Base-by-base conservation (phyloP, 1,284 basidiomycete genomes). In the Malassezia sympodialis region DNA sequence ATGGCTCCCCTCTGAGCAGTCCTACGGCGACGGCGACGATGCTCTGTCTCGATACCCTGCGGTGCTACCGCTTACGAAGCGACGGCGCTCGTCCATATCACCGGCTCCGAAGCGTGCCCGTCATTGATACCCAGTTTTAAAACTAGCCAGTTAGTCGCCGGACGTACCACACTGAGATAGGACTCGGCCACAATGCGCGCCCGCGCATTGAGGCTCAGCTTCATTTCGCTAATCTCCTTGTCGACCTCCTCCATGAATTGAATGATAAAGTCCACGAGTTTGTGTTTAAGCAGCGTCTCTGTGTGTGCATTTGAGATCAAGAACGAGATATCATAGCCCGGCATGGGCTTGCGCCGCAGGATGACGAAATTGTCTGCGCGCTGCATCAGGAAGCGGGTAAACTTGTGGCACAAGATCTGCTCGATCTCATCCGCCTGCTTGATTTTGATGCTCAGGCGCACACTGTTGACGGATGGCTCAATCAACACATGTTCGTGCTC, bases 361-460 rank as follows among this genome's bases (percentile, higher is more conserved):
- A 99, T 88, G 53, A 99, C 83, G 75, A 99, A 99, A 76, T 83
- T 87, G 79, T 99, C 94, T 17, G 94, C 94, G 47, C 94, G 81
- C 79, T 93, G 90, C 86, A 90, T 96, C 84, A 98, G 86, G 80
- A 99, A 99, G 44, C 94, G 82, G n/a, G 90, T 94, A 76, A 99
- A 96, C 77, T 96, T 91, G 79, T 96, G 89, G 15, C 90, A 94
- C 40, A 99, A 79, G 65, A 98, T 94, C 57, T 87, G 83, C 76
- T 99, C 94, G 65, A 96, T 96, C 78, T 99, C 94, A 77, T 99
- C 94, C 26, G 94, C 91, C 75, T 99, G 94, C 78, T 99, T 99
- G 77, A 99, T 96, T 77, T 85, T 88, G 78, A 99, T 96, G 76
- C 85, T 88, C 60, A 99, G 79, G 28, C 94, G 84, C 71, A 98